Evolutionary conservation across 805 yeast species (phyloP).

Genomic region (Jamesozyma gamospora): DNA sequence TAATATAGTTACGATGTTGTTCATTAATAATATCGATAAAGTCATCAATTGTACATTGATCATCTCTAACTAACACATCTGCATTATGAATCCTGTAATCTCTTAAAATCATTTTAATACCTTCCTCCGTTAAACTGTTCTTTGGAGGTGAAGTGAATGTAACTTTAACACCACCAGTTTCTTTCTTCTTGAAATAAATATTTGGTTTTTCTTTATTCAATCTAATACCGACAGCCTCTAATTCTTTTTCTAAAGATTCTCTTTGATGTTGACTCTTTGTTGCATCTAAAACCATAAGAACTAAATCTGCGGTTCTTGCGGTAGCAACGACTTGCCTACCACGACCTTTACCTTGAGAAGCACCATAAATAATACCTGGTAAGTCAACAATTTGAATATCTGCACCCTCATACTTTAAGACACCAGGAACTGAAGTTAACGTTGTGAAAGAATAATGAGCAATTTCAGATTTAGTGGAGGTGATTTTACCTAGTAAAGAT

Average conservation of each 20-base stretch:
- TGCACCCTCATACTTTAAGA: conserved; percentile 89
- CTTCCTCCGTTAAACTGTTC: conserved; percentile 60
- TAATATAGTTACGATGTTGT: conserved; percentile 76
- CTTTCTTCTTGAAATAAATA: conserved; percentile 65
- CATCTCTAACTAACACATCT: conserved; percentile 84
- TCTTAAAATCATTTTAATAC: conserved; percentile 64
- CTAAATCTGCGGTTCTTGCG: conserved; percentile 87
- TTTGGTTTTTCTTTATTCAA: conserved; percentile 73
- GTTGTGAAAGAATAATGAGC: conserved; percentile 96
- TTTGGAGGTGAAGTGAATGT: conserved; percentile 76
- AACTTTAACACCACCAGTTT: conserved; percentile 85
- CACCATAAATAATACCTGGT: conserved; percentile 96
- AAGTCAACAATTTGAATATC: conserved; percentile 95
- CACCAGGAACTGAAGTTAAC: conserved; percentile 93
- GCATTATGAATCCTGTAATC: conserved; percentile 90
- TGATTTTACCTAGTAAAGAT: conserved; percentile 76
- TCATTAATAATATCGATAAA: conserved; percentile 87
- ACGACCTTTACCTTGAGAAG: conserved; percentile 94
- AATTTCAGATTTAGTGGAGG: conserved; percentile 88
- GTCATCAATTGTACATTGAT: conserved; percentile 82
- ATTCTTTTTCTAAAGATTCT: conserved; percentile 72
- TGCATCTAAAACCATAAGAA: conserved; percentile 90
- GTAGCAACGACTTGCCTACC: conserved; percentile 96
- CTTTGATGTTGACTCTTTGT: conserved; percentile 89
- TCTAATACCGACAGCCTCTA: conserved; percentile 90